Conservation (phyloP, 2,329 filamentous ascomycete genomes). For the Fusarium piperis region DNA sequence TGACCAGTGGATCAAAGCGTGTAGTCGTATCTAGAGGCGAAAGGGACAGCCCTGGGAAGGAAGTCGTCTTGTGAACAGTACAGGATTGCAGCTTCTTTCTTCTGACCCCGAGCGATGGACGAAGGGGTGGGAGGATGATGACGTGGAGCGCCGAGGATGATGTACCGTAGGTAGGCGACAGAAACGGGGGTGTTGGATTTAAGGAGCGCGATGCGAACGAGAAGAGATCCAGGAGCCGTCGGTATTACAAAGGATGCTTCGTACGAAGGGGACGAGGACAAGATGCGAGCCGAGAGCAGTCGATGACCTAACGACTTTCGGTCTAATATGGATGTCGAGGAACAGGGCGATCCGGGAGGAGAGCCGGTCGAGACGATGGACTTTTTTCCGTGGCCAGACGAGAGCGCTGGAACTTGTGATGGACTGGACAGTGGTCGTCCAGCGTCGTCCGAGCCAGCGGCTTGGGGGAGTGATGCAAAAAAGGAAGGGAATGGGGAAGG, state of each 20-base stretch:
- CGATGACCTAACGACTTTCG: conserved; percentile 30
- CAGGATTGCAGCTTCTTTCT: conserved; percentile 21
- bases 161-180: conserved; percentile 33
- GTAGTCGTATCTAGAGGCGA: conserved; percentile 26
- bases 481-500: conserved; percentile 30
- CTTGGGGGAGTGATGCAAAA: conserved; percentile 34
- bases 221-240: conserved; percentile 44
- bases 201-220: conserved; percentile 43
- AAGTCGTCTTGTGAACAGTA: conserved; percentile 20
- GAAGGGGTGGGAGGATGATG: conserved; percentile 15
- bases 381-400: conserved; percentile 35
- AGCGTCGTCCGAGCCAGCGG: conserved; percentile 44
- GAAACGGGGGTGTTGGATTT: conserved; percentile 35
- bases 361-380: conserved; percentile 27
- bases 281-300: conserved; percentile 34
- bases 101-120: conserved; percentile 18
- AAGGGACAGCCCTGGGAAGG: conserved; percentile 25
- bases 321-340: conserved; percentile 28
- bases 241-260: conserved; percentile 49
- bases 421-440: conserved; percentile 36
- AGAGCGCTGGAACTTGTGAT: conserved; percentile 32
- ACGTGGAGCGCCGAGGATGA: conserved; percentile 28
- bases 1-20: conserved; percentile 27
- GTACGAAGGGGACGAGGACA: conserved; percentile 38
- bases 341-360: conserved; percentile 18